These are phyloP conservation scores for Lasiosphaeria hispida DNA, from an alignment of 495 filamentous ascomycete genomes.

Conservation along the genomic window DNA sequence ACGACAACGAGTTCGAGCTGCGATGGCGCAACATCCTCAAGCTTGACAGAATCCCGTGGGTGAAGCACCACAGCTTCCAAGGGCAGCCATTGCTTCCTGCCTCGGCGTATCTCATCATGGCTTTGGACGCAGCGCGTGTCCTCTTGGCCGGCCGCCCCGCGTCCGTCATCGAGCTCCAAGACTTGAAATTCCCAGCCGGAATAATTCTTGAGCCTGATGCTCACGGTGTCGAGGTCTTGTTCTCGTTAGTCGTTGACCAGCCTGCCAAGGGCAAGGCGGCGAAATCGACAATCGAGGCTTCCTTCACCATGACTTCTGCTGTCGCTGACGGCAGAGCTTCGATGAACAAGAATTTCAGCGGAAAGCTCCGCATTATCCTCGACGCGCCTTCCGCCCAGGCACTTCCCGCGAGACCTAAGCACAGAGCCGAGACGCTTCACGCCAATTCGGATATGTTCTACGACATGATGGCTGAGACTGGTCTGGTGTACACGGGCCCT, in stretches of 20 bases:
- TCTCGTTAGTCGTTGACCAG: conserved; percentile 31
- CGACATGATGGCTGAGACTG: conserved; percentile 40
- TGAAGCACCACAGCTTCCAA: conserved; percentile 42
- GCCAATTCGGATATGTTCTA: conserved; percentile 43
- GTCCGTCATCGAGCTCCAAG: conserved; percentile 38
- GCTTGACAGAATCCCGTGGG: conserved; percentile 43
- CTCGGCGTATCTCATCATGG: conserved; percentile 46
- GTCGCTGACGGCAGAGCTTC: conserved; percentile 32
- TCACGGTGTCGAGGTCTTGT: conserved; percentile 45
- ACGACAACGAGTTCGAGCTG: conserved; percentile 40
- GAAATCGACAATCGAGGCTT: conserved; percentile 31
- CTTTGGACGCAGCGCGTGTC: conserved; percentile 39
- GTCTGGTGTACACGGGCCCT: conserved; percentile 42
- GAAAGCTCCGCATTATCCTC: conserved; percentile 32
- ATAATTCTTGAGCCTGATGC: conserved; percentile 50
- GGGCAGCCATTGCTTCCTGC: conserved; percentile 43
- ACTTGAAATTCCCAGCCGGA: conserved; percentile 44
- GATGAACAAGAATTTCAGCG: conserved; percentile 40
- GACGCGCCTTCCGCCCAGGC: conserved; percentile 23
- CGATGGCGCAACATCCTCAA: conserved; percentile 50
- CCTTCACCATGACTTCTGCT: conserved; percentile 37
- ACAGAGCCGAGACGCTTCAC: conserved; percentile 33
- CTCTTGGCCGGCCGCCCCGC: conserved; percentile 28
- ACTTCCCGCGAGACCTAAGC: conserved; percentile 24
- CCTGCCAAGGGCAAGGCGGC: neutral